Evolutionary conservation across 305 asterid genomes (phyloP), one percentile per base, ranked within the genome.

Genomic region (Fraxinus nigra): DNA sequence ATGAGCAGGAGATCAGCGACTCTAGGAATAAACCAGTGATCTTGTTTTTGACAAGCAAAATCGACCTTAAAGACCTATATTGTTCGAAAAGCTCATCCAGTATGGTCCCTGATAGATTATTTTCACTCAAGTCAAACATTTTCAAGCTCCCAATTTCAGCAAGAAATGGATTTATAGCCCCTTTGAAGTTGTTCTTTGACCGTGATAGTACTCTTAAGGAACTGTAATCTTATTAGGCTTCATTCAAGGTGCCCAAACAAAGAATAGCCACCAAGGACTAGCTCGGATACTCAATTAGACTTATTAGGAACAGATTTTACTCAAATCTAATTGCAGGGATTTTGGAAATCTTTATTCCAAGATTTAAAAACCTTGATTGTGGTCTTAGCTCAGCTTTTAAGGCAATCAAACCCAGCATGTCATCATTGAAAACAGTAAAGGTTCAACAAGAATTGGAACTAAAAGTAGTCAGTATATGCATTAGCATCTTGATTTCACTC

Each of bases 171-270:
- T 82, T 91, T 14, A 94, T 54, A 7, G 80, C 32, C 13, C 95
- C 98, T 0, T 93, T 87, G 18, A 95, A 87, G 81, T 89, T 92
- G 88, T 93, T 93, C 28, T 85, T 84, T 16, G 98, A 89, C 30
- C 92, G 35, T 1, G 91, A 92, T 16, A 93, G 48, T 5, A 84
- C 86, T 56, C 73, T 73, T 6, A 95, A 11, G 92, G 85, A 69
- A 89, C 73, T 87, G 89, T 72, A 95, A 79, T 59, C 92, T 83
- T 4, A 88, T 61, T 10, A 95, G 84, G 86, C 94, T 86, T 81
- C 94, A 78, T 1, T 92, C 91, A 3, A 93, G 81, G 80, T 91
- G 93, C 3, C 98, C 98, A 16, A 96, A 91, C 13, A 95, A 83
- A 20, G 91, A 89, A 67, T 89, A 90, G 0, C 86, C 87, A 54